Evolutionary conservation across 2,329 filamentous ascomycete genomes (phyloP).

Genomic region (Aspergillus aculeatinus): DNA sequence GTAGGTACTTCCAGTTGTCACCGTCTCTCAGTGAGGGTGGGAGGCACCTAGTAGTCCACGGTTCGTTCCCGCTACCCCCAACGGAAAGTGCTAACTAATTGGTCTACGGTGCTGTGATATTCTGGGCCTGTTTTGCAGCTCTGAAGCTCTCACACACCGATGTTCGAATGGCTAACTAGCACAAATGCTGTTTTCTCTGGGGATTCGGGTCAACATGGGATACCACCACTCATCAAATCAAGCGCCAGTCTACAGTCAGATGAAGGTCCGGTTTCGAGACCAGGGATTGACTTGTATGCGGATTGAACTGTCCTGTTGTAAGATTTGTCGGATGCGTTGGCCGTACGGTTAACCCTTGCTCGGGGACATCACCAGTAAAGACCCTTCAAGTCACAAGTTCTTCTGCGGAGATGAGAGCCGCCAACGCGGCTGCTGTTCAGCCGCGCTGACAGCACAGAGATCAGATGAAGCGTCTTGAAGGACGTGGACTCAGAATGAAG

Average conservation of each 20-base stretch:
- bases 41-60: too few species aligned
- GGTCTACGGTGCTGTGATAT: too few species aligned
- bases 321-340: conserved; percentile 3
- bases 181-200: too few species aligned
- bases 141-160: too few species aligned
- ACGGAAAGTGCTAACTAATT: neutral
- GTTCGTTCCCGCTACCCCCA: neutral
- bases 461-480: neutral
- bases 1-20: neutral
- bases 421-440: neutral
- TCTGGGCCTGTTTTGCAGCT: too few species aligned
- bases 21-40: neutral
- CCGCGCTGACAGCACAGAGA: conserved; percentile 1
- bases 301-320: neutral
- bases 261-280: too few species aligned
- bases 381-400: neutral
- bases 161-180: too few species aligned
- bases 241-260: too few species aligned
- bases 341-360: conserved; percentile 3
- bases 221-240: too few species aligned
- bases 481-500: neutral
- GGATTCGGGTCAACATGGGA: neutral
- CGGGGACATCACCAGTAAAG: neutral
- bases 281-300: too few species aligned
- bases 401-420: neutral